Percentiles rank a stretch among this genome's conserved stretches.
Evolutionary conservation across 495 filamentous ascomycete genomes (phyloP).

Genomic region (Talaromyces wortmannii): DNA sequence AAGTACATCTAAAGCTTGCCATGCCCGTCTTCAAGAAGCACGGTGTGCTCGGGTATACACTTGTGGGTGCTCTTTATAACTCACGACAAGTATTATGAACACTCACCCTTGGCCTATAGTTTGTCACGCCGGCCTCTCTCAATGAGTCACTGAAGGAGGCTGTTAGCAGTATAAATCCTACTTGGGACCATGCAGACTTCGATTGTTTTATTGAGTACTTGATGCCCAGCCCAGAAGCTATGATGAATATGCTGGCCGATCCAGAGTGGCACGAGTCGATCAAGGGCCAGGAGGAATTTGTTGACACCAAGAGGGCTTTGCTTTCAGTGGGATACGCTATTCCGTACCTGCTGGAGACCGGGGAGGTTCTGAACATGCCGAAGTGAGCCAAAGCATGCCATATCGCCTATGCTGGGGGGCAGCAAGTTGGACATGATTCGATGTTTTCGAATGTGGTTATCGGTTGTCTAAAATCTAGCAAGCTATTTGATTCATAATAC

Average conservation of each 20-base stretch:
- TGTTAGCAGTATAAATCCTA: constrained; percentile 8
- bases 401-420: too few species aligned
- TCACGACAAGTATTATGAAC: background rate
- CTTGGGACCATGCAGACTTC: constrained; percentile 13
- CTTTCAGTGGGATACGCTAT: constrained; percentile 15
- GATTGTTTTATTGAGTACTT: constrained; percentile 7
- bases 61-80: constrained; percentile 8
- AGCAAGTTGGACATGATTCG: too few species aligned
- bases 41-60: constrained; percentile 14
- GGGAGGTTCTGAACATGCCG: constrained; percentile 1
- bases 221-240: constrained; percentile 6
- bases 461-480: too few species aligned
- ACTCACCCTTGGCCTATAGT: constrained; percentile 7
- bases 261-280: constrained; percentile 18
- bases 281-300: constrained; percentile 21
- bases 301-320: constrained; percentile 17
- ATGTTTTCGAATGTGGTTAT: too few species aligned
- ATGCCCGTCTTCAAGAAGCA: constrained; percentile 23
- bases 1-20: constrained; percentile 20
- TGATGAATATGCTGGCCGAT: constrained; percentile 16
- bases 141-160: constrained; percentile 13
- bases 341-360: constrained; percentile 10
- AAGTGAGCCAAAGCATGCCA: too few species aligned
- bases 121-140: constrained; percentile 17
- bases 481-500: too few species aligned